phyloP scores from a whole-genome alignment of 1,139 yeast genomes.

The Scheffersomyces segobiensis region DNA sequence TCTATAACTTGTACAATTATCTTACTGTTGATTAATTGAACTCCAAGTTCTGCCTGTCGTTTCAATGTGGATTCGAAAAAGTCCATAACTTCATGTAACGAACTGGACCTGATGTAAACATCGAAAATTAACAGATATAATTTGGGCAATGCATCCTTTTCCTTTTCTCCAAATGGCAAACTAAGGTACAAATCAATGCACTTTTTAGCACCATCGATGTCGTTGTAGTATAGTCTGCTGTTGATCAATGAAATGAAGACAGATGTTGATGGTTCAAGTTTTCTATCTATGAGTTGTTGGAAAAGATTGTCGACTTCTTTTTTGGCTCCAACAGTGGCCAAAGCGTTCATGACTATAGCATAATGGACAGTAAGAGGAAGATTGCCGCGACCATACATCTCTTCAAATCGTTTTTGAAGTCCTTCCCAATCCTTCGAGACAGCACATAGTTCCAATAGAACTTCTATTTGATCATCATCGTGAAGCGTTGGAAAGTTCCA shows the following conservation, averaged over 20 bases:
- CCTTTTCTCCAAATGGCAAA: neutral
- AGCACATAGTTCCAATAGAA: slow-evolving; percentile 51
- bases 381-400: slow-evolving; percentile 56
- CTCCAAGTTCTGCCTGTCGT: slow-evolving; percentile 16
- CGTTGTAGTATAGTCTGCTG: slow-evolving; percentile 45
- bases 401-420: slow-evolving; percentile 64
- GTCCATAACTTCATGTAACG: slow-evolving; percentile 38
- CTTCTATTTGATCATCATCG: slow-evolving; percentile 43
- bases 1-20: slow-evolving; percentile 17
- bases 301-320: slow-evolving; percentile 55
- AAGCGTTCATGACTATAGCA: slow-evolving; percentile 61
- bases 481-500: slow-evolving; percentile 24
- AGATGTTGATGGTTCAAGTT: slow-evolving; percentile 47
- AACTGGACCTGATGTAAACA: slow-evolving; percentile 35
- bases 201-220: slow-evolving; percentile 39
- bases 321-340: slow-evolving; percentile 58
- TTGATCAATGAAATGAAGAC: slow-evolving; percentile 52
- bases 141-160: slow-evolving; percentile 7
- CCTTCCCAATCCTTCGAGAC: slow-evolving; percentile 56
- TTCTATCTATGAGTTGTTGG: slow-evolving; percentile 46
- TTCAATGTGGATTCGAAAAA: slow-evolving; percentile 36
- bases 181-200: slow-evolving; percentile 20
- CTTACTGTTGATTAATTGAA: slow-evolving; percentile 19
- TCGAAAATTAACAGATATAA: slow-evolving; percentile 44
- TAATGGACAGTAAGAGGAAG: slow-evolving; percentile 62